These are phyloP conservation scores for Tarenaya hassleriana DNA, from an alignment of 345 rosid species.

Conservation along the genomic window DNA sequence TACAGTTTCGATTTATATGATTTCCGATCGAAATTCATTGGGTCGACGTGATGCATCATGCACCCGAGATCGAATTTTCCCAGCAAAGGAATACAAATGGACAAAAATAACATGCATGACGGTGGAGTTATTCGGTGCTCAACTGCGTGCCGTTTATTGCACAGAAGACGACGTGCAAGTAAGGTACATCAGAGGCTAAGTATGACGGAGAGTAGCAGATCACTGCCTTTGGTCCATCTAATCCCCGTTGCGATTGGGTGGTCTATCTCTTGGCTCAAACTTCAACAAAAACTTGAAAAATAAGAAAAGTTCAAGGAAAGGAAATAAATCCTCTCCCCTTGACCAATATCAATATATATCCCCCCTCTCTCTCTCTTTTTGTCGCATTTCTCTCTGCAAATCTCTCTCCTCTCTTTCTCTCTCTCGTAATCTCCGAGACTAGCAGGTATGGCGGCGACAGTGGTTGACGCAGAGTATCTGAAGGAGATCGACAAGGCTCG, in stretches of 20 bases:
- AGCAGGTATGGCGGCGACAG: constrained; percentile 58
- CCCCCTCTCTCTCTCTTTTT: background rate
- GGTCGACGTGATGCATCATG: too few species aligned
- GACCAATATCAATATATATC: constrained; percentile 3
- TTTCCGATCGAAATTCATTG: too few species aligned
- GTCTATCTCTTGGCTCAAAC: constrained; percentile 26
- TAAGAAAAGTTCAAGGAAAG: too few species aligned
- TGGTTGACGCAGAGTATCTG: constrained; percentile 72
- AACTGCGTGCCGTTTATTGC: constrained; percentile 5
- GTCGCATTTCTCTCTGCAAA: background rate
- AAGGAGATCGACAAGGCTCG: constrained; percentile 88
- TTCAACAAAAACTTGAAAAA: background rate
- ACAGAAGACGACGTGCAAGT: constrained; percentile 9
- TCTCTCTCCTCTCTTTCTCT: background rate
- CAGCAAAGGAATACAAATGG: background rate
- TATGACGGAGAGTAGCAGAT: constrained; percentile 21
- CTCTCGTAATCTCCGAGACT: background rate
- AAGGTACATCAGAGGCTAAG: constrained; percentile 19
- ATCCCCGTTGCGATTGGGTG: constrained; percentile 22
- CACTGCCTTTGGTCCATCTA: constrained; percentile 22
- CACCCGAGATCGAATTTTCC: too few species aligned
- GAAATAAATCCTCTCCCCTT: constrained; percentile 5
- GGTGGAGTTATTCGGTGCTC: background rate
- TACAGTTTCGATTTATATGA: too few species aligned
- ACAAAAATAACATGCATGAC: constrained; percentile 7